phyloP scores from a whole-genome alignment of 2,329 filamentous ascomycete genomes.

The Drechslerella coelobrocha region DNA sequence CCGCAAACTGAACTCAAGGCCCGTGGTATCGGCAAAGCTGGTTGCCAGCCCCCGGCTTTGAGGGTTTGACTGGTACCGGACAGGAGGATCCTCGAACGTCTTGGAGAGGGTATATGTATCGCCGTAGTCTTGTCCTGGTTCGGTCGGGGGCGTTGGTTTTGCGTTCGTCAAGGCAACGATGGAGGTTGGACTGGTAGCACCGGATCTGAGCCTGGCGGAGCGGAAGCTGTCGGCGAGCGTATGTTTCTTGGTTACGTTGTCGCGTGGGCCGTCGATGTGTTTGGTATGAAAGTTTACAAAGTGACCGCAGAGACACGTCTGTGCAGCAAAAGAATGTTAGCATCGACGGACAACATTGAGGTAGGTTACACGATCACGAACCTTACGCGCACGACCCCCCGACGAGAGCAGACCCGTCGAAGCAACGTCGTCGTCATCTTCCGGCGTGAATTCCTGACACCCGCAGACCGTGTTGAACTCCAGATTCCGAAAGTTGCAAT shows the following conservation, averaged over 20 bases:
- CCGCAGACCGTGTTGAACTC: conserved; percentile 49
- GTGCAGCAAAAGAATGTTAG: background rate
- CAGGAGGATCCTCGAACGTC: conserved; percentile 40
- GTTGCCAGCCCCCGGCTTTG: conserved; percentile 14
- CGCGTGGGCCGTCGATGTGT: conserved; percentile 26
- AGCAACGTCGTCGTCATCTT: conserved; percentile 39
- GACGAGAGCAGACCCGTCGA: conserved; percentile 27
- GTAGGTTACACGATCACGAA: conserved; percentile 33
- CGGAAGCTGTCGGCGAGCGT: conserved; percentile 34
- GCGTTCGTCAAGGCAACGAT: conserved; percentile 32
- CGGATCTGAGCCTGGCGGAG: conserved; percentile 34
- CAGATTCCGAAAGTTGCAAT: conserved; percentile 49
- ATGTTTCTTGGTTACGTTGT: conserved; percentile 24
- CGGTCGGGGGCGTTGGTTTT: conserved; percentile 33
- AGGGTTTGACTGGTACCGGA: conserved; percentile 40
- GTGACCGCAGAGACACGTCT: conserved; percentile 49
- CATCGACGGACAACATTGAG: background rate
- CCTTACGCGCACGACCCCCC: conserved; percentile 47
- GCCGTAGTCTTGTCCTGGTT: conserved; percentile 33
- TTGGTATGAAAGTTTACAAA: conserved; percentile 49
- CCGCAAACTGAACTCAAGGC: conserved; percentile 26
- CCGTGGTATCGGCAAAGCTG: conserved; percentile 36
- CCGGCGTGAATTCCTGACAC: conserved; percentile 47
- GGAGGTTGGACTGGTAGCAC: conserved; percentile 37
- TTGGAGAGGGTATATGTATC: conserved; percentile 43